These are phyloP conservation scores for Talaromyces marneffei DNA, from an alignment of 2,329 filamentous ascomycete genomes.

Conservation along the genomic window DNA sequence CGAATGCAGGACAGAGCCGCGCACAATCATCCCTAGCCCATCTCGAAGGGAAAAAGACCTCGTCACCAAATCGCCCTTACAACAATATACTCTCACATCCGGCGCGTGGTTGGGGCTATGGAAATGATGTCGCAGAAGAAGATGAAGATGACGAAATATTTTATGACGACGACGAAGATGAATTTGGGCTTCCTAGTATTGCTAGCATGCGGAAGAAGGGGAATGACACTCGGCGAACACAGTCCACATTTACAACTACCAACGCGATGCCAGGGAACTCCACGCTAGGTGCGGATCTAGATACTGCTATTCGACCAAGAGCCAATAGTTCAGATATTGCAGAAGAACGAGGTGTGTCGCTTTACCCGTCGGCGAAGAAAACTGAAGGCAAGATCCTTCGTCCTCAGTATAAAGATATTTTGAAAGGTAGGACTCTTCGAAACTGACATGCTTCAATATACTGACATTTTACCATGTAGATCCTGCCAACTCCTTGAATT, in stretches of 20 bases:
- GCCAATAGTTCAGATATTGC: slow-evolving; percentile 92
- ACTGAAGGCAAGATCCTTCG: slow-evolving; percentile 90
- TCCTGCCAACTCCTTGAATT: slow-evolving; percentile 88
- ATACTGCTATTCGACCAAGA: slow-evolving; percentile 46
- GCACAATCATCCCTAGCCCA: slow-evolving; percentile 49
- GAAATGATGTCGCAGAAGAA: slow-evolving; percentile 62
- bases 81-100: slow-evolving; percentile 75
- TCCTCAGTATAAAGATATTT: slow-evolving; percentile 95
- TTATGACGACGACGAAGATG: slow-evolving; percentile 85
- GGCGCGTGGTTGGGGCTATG: slow-evolving; percentile 73
- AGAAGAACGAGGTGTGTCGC: slow-evolving; percentile 74
- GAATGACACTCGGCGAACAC: slow-evolving; percentile 40
- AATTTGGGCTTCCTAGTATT: slow-evolving; percentile 89
- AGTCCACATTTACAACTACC: slow-evolving; percentile 32
- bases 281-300: slow-evolving; percentile 25
- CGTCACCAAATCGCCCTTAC: slow-evolving; percentile 65
- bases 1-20: slow-evolving; percentile 46
- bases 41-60: slow-evolving; percentile 26
- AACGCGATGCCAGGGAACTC: slow-evolving; percentile 7
- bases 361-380: slow-evolving; percentile 83
- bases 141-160: slow-evolving; percentile 64
- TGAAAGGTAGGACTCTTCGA: slow-evolving; percentile 52
- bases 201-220: slow-evolving; percentile 79
- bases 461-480: slow-evolving; percentile 33
- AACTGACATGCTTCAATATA: background rate